These are phyloP conservation scores for Carallia brachiata DNA, from an alignment of 345 rosid species.

Conservation along the genomic window DNA sequence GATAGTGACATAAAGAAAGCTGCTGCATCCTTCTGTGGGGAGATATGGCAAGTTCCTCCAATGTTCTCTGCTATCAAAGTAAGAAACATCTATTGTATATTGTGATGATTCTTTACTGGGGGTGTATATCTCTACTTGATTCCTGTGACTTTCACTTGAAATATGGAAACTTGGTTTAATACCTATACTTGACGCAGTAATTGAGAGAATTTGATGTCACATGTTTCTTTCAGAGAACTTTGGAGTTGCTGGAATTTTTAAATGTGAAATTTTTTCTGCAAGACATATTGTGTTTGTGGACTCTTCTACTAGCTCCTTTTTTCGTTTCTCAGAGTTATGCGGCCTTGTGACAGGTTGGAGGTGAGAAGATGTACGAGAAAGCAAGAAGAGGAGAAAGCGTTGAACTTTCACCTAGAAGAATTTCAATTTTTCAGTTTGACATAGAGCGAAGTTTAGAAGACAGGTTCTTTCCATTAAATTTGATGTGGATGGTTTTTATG, in stretches of 20 bases:
- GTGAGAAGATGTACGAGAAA: constrained; percentile 95
- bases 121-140: not conserved
- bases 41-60: constrained; percentile 99
- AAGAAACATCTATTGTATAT: constrained; percentile 22
- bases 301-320: not conserved
- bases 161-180: no score
- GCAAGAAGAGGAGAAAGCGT: constrained; percentile 92
- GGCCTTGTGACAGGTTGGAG: constrained; percentile 59
- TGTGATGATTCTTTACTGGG: not conserved
- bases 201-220: not conserved
- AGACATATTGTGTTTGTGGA: not conserved
- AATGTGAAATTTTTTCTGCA: not conserved
- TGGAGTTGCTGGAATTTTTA: constrained; percentile 4
- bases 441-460: constrained; percentile 91
- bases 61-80: constrained; percentile 99
- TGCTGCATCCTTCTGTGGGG: constrained; percentile 75
- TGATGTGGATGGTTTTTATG: constrained; percentile 1
- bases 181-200: not conserved
- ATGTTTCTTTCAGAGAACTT: constrained; percentile 1
- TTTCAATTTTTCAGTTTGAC: constrained; percentile 78
- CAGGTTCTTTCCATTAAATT: constrained; percentile 41
- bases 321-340: constrained; percentile 4
- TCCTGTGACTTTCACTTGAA: no score
- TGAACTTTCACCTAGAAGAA: constrained; percentile 85
- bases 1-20: constrained; percentile 77